Evolutionary conservation across 176 grass and related monocot genomes (phyloP).

Genomic region (Rhynchospora tenuis): DNA sequence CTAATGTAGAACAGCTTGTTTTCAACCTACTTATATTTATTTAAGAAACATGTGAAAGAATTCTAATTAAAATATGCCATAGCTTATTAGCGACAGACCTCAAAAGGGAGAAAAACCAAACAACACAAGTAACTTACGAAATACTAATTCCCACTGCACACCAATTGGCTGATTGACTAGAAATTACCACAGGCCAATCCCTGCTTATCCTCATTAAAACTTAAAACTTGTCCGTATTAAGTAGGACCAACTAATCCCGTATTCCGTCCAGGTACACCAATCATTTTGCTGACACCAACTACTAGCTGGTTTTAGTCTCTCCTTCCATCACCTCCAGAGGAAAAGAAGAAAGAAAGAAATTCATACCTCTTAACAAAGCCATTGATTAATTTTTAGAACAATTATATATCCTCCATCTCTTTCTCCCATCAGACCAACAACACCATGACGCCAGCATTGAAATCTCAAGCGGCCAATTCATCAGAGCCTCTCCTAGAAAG

Average conservation of each 20-base stretch:
- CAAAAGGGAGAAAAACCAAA: too few relatives aligned
- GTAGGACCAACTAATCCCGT: not conserved
- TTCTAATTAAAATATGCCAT: too few relatives aligned
- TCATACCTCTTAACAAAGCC: not conserved
- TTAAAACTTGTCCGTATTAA: not conserved
- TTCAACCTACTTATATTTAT: too few relatives aligned
- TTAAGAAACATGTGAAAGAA: too few relatives aligned
- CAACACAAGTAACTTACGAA: not conserved
- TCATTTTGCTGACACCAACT: not conserved
- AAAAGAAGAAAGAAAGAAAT: not conserved
- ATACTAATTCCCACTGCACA: not conserved
- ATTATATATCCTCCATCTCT: not conserved
- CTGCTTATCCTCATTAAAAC: not conserved
- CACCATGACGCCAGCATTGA: slow-evolving; percentile 12
- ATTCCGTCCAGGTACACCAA: slow-evolving; percentile 20
- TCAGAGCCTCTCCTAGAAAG: slow-evolving; percentile 50
- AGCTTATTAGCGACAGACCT: too few relatives aligned
- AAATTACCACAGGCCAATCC: not conserved
- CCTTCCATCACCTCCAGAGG: not conserved
- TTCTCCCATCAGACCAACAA: not conserved
- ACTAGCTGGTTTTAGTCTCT: not conserved
- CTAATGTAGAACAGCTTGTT: too few relatives aligned
- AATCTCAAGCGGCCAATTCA: not conserved
- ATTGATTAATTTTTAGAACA: not conserved
- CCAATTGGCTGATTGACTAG: not conserved